Evolutionary conservation across 192 early-diverging fungal genomes (phyloP).

Genomic region (Phycomyces nitens): DNA sequence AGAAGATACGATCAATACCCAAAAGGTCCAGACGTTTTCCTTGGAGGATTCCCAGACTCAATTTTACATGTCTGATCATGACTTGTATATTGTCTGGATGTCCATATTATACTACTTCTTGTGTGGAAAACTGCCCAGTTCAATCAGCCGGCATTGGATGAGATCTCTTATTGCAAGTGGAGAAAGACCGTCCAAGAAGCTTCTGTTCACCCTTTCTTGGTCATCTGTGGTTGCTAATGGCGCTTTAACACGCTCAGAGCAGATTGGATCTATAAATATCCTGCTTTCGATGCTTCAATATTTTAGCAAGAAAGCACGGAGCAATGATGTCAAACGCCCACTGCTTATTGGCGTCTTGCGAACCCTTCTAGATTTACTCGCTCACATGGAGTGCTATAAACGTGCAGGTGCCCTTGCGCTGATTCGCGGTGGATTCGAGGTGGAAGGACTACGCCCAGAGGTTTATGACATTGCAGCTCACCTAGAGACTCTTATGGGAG

Average conservation of each 20-base stretch:
- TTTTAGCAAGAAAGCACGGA: constrained; percentile 3
- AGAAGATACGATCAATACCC: not conserved
- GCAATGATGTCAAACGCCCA: not conserved
- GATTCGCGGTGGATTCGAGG: not conserved
- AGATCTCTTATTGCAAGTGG: constrained; percentile 3
- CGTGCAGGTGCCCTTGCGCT: constrained; percentile 1
- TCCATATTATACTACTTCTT: constrained; percentile 13
- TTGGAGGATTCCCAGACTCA: constrained; percentile 6
- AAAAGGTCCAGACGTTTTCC: constrained; percentile 2
- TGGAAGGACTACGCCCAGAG: constrained; percentile 7
- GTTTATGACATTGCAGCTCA: constrained; percentile 6
- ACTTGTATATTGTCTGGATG: constrained; percentile 16
- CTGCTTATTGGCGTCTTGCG: constrained; percentile 15
- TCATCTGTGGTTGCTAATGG: not conserved
- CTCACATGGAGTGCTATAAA: constrained; percentile 13
- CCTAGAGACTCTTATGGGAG: not conserved
- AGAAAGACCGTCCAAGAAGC: not conserved
- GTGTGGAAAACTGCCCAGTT: constrained; percentile 1
- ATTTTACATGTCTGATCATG: constrained; percentile 11
- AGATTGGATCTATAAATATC: constrained; percentile 13
- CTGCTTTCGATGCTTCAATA: constrained; percentile 16
- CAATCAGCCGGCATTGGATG: constrained; percentile 10
- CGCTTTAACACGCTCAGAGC: constrained; percentile 1
- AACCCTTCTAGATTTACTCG: constrained; percentile 6
- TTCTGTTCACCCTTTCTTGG: constrained; percentile 14